A percentile compares a stretch with the other conserved stretches of the same genome.
Evolutionary conservation across 495 filamentous ascomycete genomes (phyloP).

Genomic region (Chlorociboria aeruginascens): DNA sequence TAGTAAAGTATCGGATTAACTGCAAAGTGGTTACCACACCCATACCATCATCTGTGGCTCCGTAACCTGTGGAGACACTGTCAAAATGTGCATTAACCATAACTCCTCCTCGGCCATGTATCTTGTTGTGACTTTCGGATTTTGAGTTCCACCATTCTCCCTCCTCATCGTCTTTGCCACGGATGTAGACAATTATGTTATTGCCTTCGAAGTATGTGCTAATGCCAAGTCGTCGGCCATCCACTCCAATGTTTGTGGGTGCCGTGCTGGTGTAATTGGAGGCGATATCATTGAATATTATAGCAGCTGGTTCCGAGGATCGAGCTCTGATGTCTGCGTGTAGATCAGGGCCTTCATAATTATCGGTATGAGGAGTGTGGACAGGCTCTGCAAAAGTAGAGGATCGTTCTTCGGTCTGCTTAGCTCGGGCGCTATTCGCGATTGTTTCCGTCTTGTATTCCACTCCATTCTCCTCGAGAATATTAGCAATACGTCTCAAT

Average conservation of each 20-base stretch:
- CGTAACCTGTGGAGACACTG: slow-evolving; percentile 77
- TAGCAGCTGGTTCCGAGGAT: slow-evolving; percentile 5
- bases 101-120: slow-evolving; percentile 57
- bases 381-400: too few relatives aligned
- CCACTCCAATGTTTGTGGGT: slow-evolving; percentile 10
- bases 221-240: slow-evolving; percentile 22
- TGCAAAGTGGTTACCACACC: slow-evolving; percentile 80
- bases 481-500: slow-evolving; percentile 55
- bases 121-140: slow-evolving; percentile 25
- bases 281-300: slow-evolving; percentile 61
- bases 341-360: background rate
- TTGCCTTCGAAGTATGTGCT: slow-evolving; percentile 82
- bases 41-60: slow-evolving; percentile 89
- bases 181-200: slow-evolving; percentile 87
- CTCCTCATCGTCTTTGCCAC: slow-evolving; percentile 59
- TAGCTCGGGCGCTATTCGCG: background rate
- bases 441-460: background rate
- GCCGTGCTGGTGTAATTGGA: slow-evolving; percentile 62
- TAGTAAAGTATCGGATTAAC: slow-evolving; percentile 79
- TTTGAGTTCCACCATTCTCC: slow-evolving; percentile 50
- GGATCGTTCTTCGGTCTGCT: slow-evolving; percentile 12
- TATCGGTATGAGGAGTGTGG: too few relatives aligned
- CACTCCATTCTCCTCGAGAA: slow-evolving; percentile 44
- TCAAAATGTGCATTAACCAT: slow-evolving; percentile 96
- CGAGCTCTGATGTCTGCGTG: slow-evolving; percentile 2